Base-by-base conservation (phyloP, 2,329 filamentous ascomycete genomes). In the Ceratocystiopsis brevicomis region DNA sequence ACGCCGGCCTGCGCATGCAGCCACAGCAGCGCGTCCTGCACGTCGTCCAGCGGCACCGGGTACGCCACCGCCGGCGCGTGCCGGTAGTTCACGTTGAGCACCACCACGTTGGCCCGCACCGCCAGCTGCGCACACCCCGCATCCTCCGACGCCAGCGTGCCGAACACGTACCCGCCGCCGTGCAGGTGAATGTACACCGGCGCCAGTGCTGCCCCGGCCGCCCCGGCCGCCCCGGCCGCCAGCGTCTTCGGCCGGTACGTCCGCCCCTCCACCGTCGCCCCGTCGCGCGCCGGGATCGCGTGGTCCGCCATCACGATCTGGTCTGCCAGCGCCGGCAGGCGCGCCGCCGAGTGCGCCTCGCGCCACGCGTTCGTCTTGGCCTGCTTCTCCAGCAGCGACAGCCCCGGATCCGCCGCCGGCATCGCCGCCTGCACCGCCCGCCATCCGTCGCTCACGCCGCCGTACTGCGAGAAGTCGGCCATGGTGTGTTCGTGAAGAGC, bases 21-120 rank as follows among this genome's bases (percentile, higher is more conserved):
- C 73, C 71, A 78, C 16, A 62, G 56, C 32, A 73, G 68, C 0
- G 65, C 63, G 39, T 76, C 73, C 45, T 71, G 64, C 0, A 60
- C 54, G 39, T 78, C 73, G 38, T 67, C 47, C 64, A 65, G 73
- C 0, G 65, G 61, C 0, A 61, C 66, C 0, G 73, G 73, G 45
- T 68, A 76, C 0, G 46, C 50, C 47, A 63, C 56, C 42, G 75
- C 66, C 0, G 72, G 72, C 0, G 71, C 71, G 50, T 76, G 71
- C 0, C 73, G 65, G 52, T 76, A 76, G 48, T 73, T 71, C 13
- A 75, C 57, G 37, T 72, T 48, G 19, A 50, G 41, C 35, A 50
- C 48, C 13, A 43, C 43, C 6, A 47, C 18, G 33, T 18, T 33
- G 70, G 59, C 53, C 5, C 58, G 57, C 13, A 63, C 52, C 0